These are phyloP conservation scores for Gastrodia elata DNA, from an alignment of 106 monocot genomes.

Conservation along the genomic window DNA sequence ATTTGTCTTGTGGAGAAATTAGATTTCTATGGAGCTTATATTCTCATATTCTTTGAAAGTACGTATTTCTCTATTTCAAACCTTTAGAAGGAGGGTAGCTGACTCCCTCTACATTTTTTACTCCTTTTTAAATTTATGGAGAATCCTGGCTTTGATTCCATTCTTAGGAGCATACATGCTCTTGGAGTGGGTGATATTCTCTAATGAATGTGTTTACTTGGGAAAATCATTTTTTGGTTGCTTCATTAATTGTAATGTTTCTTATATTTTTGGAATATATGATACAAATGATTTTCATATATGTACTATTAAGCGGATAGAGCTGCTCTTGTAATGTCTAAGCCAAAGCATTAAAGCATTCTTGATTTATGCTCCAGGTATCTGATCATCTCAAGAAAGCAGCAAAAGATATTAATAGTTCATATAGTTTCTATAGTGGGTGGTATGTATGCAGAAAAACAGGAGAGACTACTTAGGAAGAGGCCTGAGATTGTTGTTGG, in stretches of 20 bases:
- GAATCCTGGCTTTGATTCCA: not conserved
- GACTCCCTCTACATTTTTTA: no score
- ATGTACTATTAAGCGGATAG: not conserved
- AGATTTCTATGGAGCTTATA: no score
- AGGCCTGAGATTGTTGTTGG: constrained; percentile 92
- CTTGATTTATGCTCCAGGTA: constrained; percentile 41
- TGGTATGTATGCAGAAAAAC: constrained; percentile 88
- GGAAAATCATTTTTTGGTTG: not conserved
- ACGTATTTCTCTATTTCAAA: no score
- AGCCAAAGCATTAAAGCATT: not conserved
- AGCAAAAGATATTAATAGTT: constrained; percentile 51
- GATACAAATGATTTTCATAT: not conserved
- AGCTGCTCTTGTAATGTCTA: not conserved
- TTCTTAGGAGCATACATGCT: not conserved
- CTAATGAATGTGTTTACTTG: not conserved
- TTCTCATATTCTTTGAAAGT: no score
- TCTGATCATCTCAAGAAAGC: constrained; percentile 81
- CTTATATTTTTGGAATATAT: not conserved
- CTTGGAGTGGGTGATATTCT: not conserved
- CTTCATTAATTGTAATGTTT: not conserved
- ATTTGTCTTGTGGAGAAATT: no score
- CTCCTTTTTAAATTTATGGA: no score
- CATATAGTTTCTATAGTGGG: constrained; percentile 83
- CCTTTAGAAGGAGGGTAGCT: no score
- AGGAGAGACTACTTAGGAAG: constrained; percentile 75